These are phyloP conservation scores for Teratosphaeria viscida DNA, from an alignment of 2,329 filamentous ascomycete genomes.

Conservation along the genomic window DNA sequence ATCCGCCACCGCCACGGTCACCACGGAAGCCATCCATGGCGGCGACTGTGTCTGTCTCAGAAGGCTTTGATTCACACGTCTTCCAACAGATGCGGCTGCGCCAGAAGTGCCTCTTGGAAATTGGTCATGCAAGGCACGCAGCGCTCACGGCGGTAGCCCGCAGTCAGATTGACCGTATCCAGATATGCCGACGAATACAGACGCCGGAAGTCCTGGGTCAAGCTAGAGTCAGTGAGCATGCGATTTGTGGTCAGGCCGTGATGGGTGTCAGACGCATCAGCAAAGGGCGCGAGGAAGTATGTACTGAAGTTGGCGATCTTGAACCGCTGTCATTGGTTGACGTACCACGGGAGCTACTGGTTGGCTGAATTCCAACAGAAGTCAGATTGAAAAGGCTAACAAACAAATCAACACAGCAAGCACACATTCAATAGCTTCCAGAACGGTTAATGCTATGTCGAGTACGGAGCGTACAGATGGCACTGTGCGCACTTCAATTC, in stretches of 20 bases:
- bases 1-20: conserved; percentile 3
- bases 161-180: neutral
- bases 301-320: neutral
- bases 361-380: neutral
- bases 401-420: neutral
- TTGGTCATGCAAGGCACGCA: neutral
- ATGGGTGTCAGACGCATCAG: neutral
- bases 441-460: no score
- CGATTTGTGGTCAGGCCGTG: no score
- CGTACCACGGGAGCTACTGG: neutral
- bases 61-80: neutral
- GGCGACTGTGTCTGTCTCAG: neutral
- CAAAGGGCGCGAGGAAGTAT: neutral
- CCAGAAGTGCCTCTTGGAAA: neutral
- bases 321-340: neutral
- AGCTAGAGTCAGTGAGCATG: neutral
- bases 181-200: neutral
- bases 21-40: conserved; percentile 5
- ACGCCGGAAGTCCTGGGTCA: neutral
- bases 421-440: neutral
- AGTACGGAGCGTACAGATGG: no score
- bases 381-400: no score
- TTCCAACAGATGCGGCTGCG: neutral
- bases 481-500: no score
- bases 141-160: neutral